Evolutionary conservation across 257 asterid genomes (phyloP).

Genomic region (Nicotiana paniculata): DNA sequence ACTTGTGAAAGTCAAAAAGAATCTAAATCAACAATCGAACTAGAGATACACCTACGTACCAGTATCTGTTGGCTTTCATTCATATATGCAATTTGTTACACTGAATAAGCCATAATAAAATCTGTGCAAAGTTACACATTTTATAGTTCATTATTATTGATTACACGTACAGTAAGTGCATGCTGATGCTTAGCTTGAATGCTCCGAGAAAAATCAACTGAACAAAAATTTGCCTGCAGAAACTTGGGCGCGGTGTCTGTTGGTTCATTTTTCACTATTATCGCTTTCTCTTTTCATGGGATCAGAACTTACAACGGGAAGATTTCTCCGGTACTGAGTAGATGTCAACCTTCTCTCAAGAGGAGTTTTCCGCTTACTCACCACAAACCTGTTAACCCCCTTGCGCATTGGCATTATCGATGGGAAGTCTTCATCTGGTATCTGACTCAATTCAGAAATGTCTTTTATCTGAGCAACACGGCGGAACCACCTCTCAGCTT

Average conservation of each 20-base stretch:
- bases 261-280: constrained; percentile 14
- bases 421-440: constrained; percentile 95
- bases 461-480: constrained; percentile 93
- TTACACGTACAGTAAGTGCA: not conserved
- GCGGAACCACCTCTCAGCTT: constrained; percentile 90
- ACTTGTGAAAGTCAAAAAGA: not conserved
- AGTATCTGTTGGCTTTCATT: not conserved
- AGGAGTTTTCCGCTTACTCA: constrained; percentile 94
- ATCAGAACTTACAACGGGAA: constrained; percentile 55
- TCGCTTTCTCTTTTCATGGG: constrained; percentile 41
- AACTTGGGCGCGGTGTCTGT: not conserved
- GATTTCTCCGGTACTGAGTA: constrained; percentile 65
- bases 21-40: not conserved
- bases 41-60: not conserved
- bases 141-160: not conserved
- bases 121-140: not conserved
- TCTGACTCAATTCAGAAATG: constrained; percentile 85
- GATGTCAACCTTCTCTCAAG: constrained; percentile 85
- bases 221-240: not conserved
- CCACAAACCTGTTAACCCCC: constrained; percentile 91
- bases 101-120: not conserved
- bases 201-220: not conserved
- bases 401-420: constrained; percentile 96
- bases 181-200: not conserved
- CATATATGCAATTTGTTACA: not conserved